phyloP scores from a whole-genome alignment of 257 asterid genomes.

The Solanum clarkiae region DNA sequence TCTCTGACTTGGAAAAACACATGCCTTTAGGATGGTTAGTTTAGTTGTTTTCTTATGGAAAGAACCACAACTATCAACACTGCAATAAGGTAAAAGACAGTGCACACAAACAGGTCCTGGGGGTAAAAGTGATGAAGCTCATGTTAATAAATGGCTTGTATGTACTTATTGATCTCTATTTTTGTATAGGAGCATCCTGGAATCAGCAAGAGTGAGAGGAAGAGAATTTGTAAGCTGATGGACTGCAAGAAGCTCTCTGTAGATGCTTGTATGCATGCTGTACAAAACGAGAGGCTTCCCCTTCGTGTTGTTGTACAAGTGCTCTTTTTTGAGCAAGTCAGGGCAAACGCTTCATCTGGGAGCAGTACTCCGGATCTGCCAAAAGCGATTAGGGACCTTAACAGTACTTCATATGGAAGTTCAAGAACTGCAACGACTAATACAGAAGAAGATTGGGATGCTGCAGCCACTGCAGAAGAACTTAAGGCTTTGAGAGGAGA shows the following conservation, averaged over 20 bases:
- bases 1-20: not conserved
- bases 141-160: not conserved
- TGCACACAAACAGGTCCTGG: not conserved
- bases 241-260: conserved; percentile 95
- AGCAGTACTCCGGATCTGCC: conserved; percentile 97
- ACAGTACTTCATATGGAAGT: conserved; percentile 56
- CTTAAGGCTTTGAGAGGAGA: conserved; percentile 76
- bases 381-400: conserved; percentile 66
- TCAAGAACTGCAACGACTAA: conserved; percentile 61
- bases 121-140: not conserved
- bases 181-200: conserved; percentile 64
- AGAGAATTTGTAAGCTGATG: conserved; percentile 61
- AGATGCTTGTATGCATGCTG: conserved; percentile 91
- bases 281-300: conserved; percentile 88
- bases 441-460: conserved; percentile 97
- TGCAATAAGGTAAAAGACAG: not conserved
- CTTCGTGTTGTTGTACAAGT: conserved; percentile 83
- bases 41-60: not conserved
- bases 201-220: conserved; percentile 79
- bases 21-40: not conserved
- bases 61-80: not conserved
- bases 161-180: not conserved
- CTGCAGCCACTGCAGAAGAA: conserved; percentile 80
- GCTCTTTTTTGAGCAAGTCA: conserved; percentile 88
- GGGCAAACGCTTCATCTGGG: conserved; percentile 86